A percentile compares a stretch with the other conserved stretches of the same genome.
Conservation (phyloP, 352 stramenopile genomes). For the Globisporangium cystogenes region DNA sequence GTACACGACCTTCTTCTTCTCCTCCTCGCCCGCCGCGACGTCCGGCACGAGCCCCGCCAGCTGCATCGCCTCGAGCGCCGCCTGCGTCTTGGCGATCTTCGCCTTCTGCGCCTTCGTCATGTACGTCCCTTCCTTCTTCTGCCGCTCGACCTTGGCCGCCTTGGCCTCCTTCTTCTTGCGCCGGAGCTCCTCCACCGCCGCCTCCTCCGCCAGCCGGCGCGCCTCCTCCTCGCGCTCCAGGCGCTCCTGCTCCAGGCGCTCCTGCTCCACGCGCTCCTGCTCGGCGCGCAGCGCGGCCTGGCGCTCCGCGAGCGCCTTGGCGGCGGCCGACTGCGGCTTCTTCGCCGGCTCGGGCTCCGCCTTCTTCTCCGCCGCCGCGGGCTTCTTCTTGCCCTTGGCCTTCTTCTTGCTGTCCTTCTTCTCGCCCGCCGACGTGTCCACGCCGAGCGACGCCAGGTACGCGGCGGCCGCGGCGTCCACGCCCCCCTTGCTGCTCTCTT, state of each 20-base stretch:
- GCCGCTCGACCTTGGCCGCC: conserved; percentile 86
- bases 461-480: conserved; percentile 70
- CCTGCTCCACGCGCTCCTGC: conserved; percentile 69
- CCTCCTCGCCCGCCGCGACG: conserved; percentile 51
- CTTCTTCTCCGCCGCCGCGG: conserved; percentile 38
- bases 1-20: conserved; percentile 90
- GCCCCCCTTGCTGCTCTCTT: conserved; percentile 15
- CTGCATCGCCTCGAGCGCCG: conserved; percentile 90
- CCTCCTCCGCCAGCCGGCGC: conserved; percentile 36
- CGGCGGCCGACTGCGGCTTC: conserved; percentile 71
- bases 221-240: conserved; percentile 67
- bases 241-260: conserved; percentile 61
- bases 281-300: conserved; percentile 67
- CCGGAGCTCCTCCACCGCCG: conserved; percentile 48
- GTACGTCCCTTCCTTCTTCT: conserved; percentile 97
- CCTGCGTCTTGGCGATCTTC: conserved; percentile 86
- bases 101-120: conserved; percentile 99
- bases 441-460: conserved; percentile 70
- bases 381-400: conserved; percentile 80
- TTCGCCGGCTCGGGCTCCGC: conserved; percentile 34
- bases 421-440: conserved; percentile 44
- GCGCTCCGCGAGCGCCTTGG: conserved; percentile 66
- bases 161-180: conserved; percentile 85
- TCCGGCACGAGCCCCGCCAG: conserved; percentile 84
- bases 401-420: conserved; percentile 80